Percentiles rank a stretch among this genome's conserved stretches.
Conservation (phyloP, 116 monocot genomes). For the Trichopus zeylanicus region DNA sequence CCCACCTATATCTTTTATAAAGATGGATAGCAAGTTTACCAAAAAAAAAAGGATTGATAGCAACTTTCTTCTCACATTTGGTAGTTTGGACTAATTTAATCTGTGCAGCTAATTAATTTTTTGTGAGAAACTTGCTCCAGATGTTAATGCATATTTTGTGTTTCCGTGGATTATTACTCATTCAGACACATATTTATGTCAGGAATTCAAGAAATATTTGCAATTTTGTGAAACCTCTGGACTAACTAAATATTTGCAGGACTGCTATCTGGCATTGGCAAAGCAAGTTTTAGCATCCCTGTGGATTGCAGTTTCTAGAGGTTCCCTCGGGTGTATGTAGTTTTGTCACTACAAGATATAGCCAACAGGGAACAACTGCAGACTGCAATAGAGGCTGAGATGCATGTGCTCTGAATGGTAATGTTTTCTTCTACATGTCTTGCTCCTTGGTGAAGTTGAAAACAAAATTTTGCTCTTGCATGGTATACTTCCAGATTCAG, state of each 20-base stretch:
- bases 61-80: neutral
- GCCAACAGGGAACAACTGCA: slow-evolving; percentile 68
- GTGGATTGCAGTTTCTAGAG: slow-evolving; percentile 91
- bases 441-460: neutral
- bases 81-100: too few relatives aligned
- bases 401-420: slow-evolving; percentile 97
- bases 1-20: too few relatives aligned
- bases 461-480: neutral
- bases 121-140: too few relatives aligned
- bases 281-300: slow-evolving; percentile 87
- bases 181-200: too few relatives aligned
- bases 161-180: too few relatives aligned
- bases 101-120: too few relatives aligned
- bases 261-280: slow-evolving; percentile 81
- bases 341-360: slow-evolving; percentile 95
- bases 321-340: slow-evolving; percentile 87
- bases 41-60: neutral
- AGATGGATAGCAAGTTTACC: too few relatives aligned
- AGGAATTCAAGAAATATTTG: too few relatives aligned
- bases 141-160: too few relatives aligned
- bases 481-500: slow-evolving; percentile 65
- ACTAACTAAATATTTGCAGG: too few relatives aligned
- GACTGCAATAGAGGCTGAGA: slow-evolving; percentile 86
- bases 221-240: too few relatives aligned
- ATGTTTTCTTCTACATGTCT: slow-evolving; percentile 3